phyloP scores from a whole-genome alignment of 2,329 filamentous ascomycete species.

The Arthroderma uncinatum region DNA sequence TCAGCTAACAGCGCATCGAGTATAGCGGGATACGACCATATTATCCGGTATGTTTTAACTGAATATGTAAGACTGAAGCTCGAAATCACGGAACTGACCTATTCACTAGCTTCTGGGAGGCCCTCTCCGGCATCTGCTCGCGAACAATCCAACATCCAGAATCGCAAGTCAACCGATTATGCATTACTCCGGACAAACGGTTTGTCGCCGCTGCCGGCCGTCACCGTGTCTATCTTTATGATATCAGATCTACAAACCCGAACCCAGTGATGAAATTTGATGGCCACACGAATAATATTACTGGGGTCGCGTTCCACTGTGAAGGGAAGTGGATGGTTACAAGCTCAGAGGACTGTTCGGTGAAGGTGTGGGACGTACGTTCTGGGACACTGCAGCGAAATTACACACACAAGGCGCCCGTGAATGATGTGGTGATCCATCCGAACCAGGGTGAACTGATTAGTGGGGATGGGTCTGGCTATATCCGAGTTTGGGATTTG shows the following conservation, averaged over 20 bases:
- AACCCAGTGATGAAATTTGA: slow-evolving; percentile 89
- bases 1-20: neutral
- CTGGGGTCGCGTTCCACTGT: slow-evolving; percentile 93
- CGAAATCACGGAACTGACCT: neutral
- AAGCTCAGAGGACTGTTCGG: slow-evolving; percentile 87
- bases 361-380: slow-evolving; percentile 94
- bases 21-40: slow-evolving; percentile 62
- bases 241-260: slow-evolving; percentile 96
- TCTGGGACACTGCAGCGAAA: slow-evolving; percentile 79
- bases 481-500: slow-evolving; percentile 90
- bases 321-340: slow-evolving; percentile 99
- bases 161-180: slow-evolving; percentile 95
- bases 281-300: slow-evolving; percentile 91
- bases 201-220: slow-evolving; percentile 73
- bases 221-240: slow-evolving; percentile 92
- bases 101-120: slow-evolving; percentile 79
- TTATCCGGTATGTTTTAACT: slow-evolving; percentile 49
- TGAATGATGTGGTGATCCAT: slow-evolving; percentile 98
- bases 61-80: neutral
- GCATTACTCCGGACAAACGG: slow-evolving; percentile 95
- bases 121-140: slow-evolving; percentile 91
- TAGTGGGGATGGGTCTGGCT: slow-evolving; percentile 84
- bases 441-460: slow-evolving; percentile 98
- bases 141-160: slow-evolving; percentile 96
- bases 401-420: slow-evolving; percentile 78